Conservation (phyloP, 2,329 filamentous ascomycete species). For the Penicillium glabrum region DNA sequence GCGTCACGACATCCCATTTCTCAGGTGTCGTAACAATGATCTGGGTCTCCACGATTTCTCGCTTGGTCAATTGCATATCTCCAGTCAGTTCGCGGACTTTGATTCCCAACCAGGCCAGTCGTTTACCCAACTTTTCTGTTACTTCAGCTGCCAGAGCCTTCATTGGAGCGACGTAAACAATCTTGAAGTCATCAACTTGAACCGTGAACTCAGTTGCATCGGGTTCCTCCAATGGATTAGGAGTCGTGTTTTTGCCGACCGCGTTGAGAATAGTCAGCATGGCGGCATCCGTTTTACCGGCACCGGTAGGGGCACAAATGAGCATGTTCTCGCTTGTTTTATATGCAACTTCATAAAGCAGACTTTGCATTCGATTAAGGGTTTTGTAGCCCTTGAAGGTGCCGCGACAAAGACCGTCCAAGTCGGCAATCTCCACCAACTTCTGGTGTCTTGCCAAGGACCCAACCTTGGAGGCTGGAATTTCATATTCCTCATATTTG, state of each 20-base stretch:
- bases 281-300: conserved; percentile 97
- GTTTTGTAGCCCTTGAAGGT: conserved; percentile 94
- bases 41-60: conserved; percentile 92
- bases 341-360: conserved; percentile 94
- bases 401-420: conserved; percentile 85
- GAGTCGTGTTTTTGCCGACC: conserved; percentile 78
- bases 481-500: conserved; percentile 84
- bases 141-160: conserved; percentile 96
- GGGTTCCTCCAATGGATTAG: conserved; percentile 74
- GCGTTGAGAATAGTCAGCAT: conserved; percentile 95
- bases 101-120: conserved; percentile 89
- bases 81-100: conserved; percentile 92
- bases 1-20: conserved; percentile 98
- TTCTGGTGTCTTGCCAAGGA: conserved; percentile 70
- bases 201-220: conserved; percentile 77
- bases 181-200: conserved; percentile 88
- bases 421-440: conserved; percentile 73
- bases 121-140: conserved; percentile 88
- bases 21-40: conserved; percentile 98
- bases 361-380: conserved; percentile 96
- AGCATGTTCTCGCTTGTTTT: conserved; percentile 98
- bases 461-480: conserved; percentile 80
- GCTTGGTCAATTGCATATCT: conserved; percentile 97
- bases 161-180: conserved; percentile 98
- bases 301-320: conserved; percentile 95